These are phyloP conservation scores for Russula olivacea DNA, from an alignment of 768 basidiomycete species.

Conservation along the genomic window DNA sequence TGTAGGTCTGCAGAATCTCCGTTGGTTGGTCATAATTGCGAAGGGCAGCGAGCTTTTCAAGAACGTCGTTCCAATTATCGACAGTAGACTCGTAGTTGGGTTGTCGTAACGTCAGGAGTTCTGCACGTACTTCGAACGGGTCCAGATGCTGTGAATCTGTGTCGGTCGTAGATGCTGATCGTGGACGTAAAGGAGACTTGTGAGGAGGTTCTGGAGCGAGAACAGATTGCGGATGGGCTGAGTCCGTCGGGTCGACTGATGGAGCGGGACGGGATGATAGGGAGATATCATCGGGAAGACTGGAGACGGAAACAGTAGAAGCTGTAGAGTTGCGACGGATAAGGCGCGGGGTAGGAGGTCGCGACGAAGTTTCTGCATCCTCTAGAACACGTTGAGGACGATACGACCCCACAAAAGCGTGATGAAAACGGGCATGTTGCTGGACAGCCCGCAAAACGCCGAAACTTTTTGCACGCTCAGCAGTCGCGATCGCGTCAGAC, in stretches of 20 bases:
- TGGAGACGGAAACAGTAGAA: constrained; percentile 21
- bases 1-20: constrained; percentile 60
- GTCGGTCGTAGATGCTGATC: background rate
- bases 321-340: constrained; percentile 43
- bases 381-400: constrained; percentile 11
- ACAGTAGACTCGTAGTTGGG: constrained; percentile 34
- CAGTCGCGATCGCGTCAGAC: constrained; percentile 38
- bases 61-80: constrained; percentile 56
- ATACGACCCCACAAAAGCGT: constrained; percentile 41
- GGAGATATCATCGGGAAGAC: constrained; percentile 24
- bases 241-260: constrained; percentile 22
- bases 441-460: constrained; percentile 61
- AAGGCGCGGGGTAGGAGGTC: constrained; percentile 32
- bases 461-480: constrained; percentile 35
- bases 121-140: constrained; percentile 33
- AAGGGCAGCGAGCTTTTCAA: constrained; percentile 46
- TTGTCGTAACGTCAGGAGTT: constrained; percentile 26
- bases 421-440: constrained; percentile 54
- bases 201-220: constrained; percentile 16
- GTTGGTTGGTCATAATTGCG: constrained; percentile 52
- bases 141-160: background rate
- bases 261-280: constrained; percentile 12
- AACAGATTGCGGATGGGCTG: constrained; percentile 30
- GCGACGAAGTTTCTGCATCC: constrained; percentile 22
- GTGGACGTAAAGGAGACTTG: background rate